phyloP scores from a whole-genome alignment of 176 grass and related monocot species.

The Rhynchospora breviuscula region DNA sequence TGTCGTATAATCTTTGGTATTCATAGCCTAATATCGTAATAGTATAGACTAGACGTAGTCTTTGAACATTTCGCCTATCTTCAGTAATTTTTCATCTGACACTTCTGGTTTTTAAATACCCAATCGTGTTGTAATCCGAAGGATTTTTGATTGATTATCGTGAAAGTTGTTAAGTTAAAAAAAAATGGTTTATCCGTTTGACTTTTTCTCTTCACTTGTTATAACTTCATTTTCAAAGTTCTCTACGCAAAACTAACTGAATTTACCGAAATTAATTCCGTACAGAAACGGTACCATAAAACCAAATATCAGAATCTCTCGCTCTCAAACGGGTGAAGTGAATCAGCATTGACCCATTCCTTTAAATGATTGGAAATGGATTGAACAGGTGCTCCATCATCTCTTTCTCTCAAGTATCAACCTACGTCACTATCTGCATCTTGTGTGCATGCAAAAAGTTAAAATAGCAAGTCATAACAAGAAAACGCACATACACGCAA shows the following conservation, averaged over 20 bases:
- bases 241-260: background rate
- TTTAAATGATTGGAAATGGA: constrained; percentile 19
- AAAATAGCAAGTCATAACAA: constrained; percentile 13
- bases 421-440: background rate
- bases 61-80: no score
- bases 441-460: constrained; percentile 18
- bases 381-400: background rate
- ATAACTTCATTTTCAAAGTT: no score
- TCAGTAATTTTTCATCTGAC: no score
- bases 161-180: no score
- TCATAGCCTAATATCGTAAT: no score
- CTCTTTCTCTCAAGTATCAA: background rate
- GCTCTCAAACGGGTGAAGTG: background rate
- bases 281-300: background rate
- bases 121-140: no score
- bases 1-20: no score
- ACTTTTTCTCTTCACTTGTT: no score
- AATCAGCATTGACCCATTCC: background rate
- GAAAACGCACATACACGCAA: constrained; percentile 19
- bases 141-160: no score
- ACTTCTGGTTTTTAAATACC: no score
- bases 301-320: background rate
- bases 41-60: no score
- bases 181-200: no score
- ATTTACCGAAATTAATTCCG: background rate